Base-by-base conservation (phyloP, 352 stramenopile genomes). In the Poterioochromonas sp. region DNA sequence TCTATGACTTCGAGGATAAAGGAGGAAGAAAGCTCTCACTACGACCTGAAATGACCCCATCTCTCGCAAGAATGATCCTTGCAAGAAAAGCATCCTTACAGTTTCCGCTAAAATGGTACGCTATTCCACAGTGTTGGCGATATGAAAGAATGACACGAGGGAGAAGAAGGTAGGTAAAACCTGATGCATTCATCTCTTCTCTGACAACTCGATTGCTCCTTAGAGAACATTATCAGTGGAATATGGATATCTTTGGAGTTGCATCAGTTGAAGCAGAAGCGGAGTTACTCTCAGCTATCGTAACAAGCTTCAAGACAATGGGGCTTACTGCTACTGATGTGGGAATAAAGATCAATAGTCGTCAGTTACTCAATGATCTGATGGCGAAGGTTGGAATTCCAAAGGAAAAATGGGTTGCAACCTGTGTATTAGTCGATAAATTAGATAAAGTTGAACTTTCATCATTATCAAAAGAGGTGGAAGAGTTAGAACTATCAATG, bases 211-310 rank as follows among this genome's bases (percentile, higher is more conserved):
- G 18, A n/a, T n/a, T n/a, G n/a, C n/a, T n/a, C n/a, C n/a, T 15
- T 22, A 63, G 89, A 64, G 90, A 94, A 81, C 90, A 94, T 80
- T 94, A 91, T 84, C 90, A 94, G 83, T 94, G 89, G 89, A 94
- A 94, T 82, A 91, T 92, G 87, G 90, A 94, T 83, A 86, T 94
- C 63, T 93, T 87, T 88, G 90, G 90, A 22, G 76, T 86, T 22
- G 64, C 81, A 26, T 86, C 86, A 40, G 84, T 90, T 63, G 84
- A 88, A 76, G 89, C 88, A 0, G 89, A 94, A 80, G 87, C 86
- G 1, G 89, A 94, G 79, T 76, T 93, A 22, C 76, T 94, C 1
- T 83, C 78, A 77, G 87, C 87, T 11, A 92, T 93, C 82, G 87
- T 91, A 3, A 79, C 53, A 26, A 93, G 92, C 78, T 92, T 94